Percentiles rank a stretch among this genome's conserved stretches.
Conservation (phyloP, 176 grass and related monocot genomes). For the Eragrostis nindensis region DNA sequence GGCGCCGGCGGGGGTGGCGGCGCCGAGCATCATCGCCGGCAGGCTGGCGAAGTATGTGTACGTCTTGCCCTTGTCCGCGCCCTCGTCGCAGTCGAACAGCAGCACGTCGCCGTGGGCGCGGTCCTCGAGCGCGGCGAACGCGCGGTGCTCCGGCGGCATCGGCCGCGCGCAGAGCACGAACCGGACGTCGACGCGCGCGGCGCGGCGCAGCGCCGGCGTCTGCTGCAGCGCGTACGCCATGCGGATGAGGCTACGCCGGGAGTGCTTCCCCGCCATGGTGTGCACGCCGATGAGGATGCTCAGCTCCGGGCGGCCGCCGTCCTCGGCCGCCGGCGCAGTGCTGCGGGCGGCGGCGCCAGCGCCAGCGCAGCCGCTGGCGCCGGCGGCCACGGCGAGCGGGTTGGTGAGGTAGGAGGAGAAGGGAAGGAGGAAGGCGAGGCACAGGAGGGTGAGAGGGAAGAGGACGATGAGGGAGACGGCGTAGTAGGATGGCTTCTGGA, state of each 20-base stretch:
- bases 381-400: background rate
- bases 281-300: conserved; percentile 64
- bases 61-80: conserved; percentile 49
- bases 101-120: conserved; percentile 60
- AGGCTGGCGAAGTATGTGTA: conserved; percentile 68
- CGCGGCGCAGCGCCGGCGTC: conserved; percentile 1
- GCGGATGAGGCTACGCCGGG: conserved; percentile 62
- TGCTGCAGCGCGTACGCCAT: conserved; percentile 65
- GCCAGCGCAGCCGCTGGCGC: background rate
- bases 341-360: background rate
- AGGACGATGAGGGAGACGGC: conserved; percentile 31
- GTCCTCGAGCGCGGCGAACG: conserved; percentile 63
- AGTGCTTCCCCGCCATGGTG: conserved; percentile 56
- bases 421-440: conserved; percentile 5
- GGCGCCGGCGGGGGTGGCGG: background rate
- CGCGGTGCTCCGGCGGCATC: conserved; percentile 46
- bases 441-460: conserved; percentile 42
- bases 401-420: conserved; percentile 28
- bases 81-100: conserved; percentile 64
- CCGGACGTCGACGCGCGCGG: conserved; percentile 60
- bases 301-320: background rate
- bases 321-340: background rate
- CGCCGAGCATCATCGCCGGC: conserved; percentile 33
- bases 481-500: conserved; percentile 16
- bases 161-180: conserved; percentile 61